Base-by-base conservation (phyloP, 352 stramenopile genomes). In the Discostella stelligera region DNA sequence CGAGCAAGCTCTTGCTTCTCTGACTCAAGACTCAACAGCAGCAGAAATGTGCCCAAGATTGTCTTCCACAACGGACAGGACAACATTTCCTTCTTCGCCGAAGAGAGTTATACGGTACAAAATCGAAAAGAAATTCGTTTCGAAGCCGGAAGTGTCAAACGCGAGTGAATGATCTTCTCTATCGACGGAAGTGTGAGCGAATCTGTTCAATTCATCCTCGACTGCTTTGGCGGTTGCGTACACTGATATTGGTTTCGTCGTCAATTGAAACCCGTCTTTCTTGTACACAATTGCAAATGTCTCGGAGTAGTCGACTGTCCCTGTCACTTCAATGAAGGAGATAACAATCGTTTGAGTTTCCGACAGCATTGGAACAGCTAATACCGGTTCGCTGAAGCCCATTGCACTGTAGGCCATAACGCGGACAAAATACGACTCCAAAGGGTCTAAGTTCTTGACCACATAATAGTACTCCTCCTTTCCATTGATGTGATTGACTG, bases 371-470 rank as follows among this genome's bases (percentile, higher is more conserved):
- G 79, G 75, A 0, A 78, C 62, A 8, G 90, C 93, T n/a, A 90
- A 30, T 6, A 70, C 67, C 1, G 93, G 85, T 11, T 92, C 68
- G 5, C 87, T 88, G 68, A 95, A 97, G 5, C 94, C 94, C 11
- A 94, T 58, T 50, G 91, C 80, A 72, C 95, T 97, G 71, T 94
- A 96, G 3, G 94, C 92, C 46, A 93, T 94, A 14, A 97, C 94
- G 7, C 94, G 88, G 1, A 96, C 88, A 71, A 95, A 92, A 77
- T 97, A 97, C 14, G 94, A 77, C 53, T 95, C 85, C 0, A 90
- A 88, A 53, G 95, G 94, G 77, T 91, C 95, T 4, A 97, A 82
- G n/a, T 86, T 89, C 0, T 91, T 88, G 18, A 97, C 80, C 0
- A 95, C 70, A 59, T 93, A 84, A 64, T 58, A 72, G 37, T 81